Base-by-base conservation (phyloP, 2,329 filamentous ascomycete species). In the Aspergillus sp. region DNA sequence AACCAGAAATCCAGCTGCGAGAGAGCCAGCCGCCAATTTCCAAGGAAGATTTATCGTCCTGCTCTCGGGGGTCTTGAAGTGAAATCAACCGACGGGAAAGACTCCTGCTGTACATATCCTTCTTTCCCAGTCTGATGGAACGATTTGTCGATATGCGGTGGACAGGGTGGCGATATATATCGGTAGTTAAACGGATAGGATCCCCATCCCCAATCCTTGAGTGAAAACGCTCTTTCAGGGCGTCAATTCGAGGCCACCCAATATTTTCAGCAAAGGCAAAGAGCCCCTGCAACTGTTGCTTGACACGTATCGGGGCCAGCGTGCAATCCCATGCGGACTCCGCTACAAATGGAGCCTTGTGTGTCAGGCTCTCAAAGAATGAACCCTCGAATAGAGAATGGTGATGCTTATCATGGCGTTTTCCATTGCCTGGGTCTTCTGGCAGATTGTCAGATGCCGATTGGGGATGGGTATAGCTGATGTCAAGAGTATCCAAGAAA, bases 21-120 rank as follows among this genome's bases (percentile, higher is more conserved):
- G 74, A 78, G 3, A 80, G 65, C 77, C 77, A 81, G 7, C 76
- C 75, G 31, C 74, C 67, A 27, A 70, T 59, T 26, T 70, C 64
- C 58, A 27, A n/a, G 5, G 43, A 37, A 12, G 45, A 44, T 11
- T 49, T 43, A 32, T 47, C 42, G 9, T 49, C 47, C 11, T 37
- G 35, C 26, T 44, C 42, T 28, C 48, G 37, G 2, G 37, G 32
- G 40, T 33, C 39, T 27, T 58, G 54, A 7, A 68, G 59, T 31
- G 57, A 47, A 4, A 69, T 41, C 12, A 58, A 48, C 11, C 58
- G 61, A 26, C 56, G 56, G 8, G 57, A 60, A 30, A 40, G 44
- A 27, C 52, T 60, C 38, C 57, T 55, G 33, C 51, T 55, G 43
- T 65, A 67, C 52, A 61, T 62, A 7, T 65, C 59, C 8, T 54